phyloP scores from a whole-genome alignment of 768 basidiomycete species.

The Termitomyces sp. region DNA sequence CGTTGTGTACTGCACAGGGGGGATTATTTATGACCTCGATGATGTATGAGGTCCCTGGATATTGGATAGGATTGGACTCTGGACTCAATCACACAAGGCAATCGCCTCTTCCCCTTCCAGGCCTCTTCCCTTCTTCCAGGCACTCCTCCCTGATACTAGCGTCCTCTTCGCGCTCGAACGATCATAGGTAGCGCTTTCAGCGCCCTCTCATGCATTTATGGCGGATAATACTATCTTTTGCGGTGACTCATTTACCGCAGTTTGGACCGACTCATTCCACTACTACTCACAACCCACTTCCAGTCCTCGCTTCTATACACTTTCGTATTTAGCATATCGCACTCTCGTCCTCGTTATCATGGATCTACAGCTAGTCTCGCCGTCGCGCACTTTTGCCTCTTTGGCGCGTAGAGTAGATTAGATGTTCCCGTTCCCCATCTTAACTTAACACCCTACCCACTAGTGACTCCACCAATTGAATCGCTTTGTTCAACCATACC shows the following conservation, averaged over 20 bases:
- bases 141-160: slow-evolving; percentile 6
- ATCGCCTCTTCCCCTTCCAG: slow-evolving; percentile 4
- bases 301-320: not conserved
- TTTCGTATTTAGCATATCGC: not conserved
- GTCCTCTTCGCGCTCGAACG: not conserved
- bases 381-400: not conserved
- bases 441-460: not conserved
- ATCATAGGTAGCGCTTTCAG: not conserved
- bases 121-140: slow-evolving; percentile 7
- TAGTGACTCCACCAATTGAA: not conserved
- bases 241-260: slow-evolving; percentile 7
- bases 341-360: not conserved
- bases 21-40: slow-evolving; percentile 15
- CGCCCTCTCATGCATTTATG: not conserved
- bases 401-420: slow-evolving; percentile 10
- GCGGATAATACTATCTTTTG: slow-evolving; percentile 7
- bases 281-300: not conserved
- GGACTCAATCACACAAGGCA: slow-evolving; percentile 7
- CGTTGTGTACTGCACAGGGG: not conserved
- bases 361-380: slow-evolving; percentile 4
- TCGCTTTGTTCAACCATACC: not conserved
- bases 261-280: not conserved
- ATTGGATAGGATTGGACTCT: slow-evolving; percentile 6
- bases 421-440: not conserved
- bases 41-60: slow-evolving; percentile 8